Evolutionary conservation across 140 eudicot species (phyloP), one percentile per base, ranked within the genome.

Genomic region (Bidens hawaiensis): DNA sequence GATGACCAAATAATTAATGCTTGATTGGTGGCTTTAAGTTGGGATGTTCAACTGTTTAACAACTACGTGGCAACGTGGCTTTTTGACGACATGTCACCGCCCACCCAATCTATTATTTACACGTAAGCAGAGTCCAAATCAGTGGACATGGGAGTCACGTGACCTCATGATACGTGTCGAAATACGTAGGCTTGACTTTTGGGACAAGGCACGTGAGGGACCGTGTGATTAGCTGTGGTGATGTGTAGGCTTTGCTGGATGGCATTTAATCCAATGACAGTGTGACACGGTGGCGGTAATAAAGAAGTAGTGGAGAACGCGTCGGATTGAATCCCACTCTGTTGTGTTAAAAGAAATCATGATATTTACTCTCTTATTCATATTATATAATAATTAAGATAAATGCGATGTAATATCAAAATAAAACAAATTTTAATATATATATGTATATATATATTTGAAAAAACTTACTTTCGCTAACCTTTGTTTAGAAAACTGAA

Each of bases 161-260:
- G 80, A 77, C 21, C 33, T 30, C 81, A 52, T 65, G 78, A 76
- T 43, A 65, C 83, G 86, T 81, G 80, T 73, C 65, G 41, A 26
- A 11, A 11, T 25, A 6, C 40, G 22, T 51, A 59, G 10, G 46
- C 40, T 58, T 76, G 43, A 55, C 65, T 67, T 67, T 33, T 61
- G 67, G 30, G 28, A 18, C 76, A 74, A 64, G 79, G 73, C 76
- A 78, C 80, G 69, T 69, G 80, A 75, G 59, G 46, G 64, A 55
- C 64, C 72, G 77, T 54, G 75, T 79, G 77, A 75, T 69, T 70
- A 79, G 78, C 70, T 79, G 81, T 43, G 56, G 31, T 31, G 60
- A 62, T 60, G 64, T 67, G 54, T 36, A 64, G 23, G 66, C 68
- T 46, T 38, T 71, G 82, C 73, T 80, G 85, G 81, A 69, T 21